A percentile compares a stretch with the other conserved stretches of the same genome.
These are phyloP conservation scores for Candida sphagnicola DNA, from an alignment of 805 yeast species.

Conservation along the genomic window DNA sequence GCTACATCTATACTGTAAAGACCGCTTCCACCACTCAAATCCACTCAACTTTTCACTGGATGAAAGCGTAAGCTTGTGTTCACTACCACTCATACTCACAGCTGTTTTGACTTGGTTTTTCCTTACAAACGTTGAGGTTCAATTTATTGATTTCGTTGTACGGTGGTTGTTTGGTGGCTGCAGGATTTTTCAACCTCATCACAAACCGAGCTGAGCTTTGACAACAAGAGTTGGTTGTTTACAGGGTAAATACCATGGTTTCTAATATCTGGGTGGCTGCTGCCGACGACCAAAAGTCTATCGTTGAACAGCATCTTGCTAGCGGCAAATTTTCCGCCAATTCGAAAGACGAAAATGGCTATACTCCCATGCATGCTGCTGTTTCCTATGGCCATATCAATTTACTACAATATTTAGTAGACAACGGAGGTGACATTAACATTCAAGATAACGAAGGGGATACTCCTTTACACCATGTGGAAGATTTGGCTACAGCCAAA, in stretches of 20 bases:
- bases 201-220: too few species aligned
- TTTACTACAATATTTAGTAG: slow-evolving; percentile 53
- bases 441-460: slow-evolving; percentile 88
- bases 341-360: slow-evolving; percentile 86
- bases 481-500: slow-evolving; percentile 62
- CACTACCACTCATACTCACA: not conserved
- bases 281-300: slow-evolving; percentile 67
- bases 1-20: slow-evolving; percentile 68
- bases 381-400: slow-evolving; percentile 85
- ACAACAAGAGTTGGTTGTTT: too few species aligned
- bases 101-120: too few species aligned
- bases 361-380: slow-evolving; percentile 97
- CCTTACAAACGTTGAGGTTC: too few species aligned
- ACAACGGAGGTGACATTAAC: slow-evolving; percentile 73
- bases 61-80: slow-evolving; percentile 15
- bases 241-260: slow-evolving; percentile 22
- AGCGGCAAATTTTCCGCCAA: slow-evolving; percentile 58
- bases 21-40: slow-evolving; percentile 80
- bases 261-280: slow-evolving; percentile 93
- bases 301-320: slow-evolving; percentile 55
- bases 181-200: not conserved
- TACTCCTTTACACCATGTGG: slow-evolving; percentile 91
- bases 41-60: slow-evolving; percentile 38
- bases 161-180: too few species aligned
- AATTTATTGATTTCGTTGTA: too few species aligned